phyloP scores from a whole-genome alignment of 306 rosid species.

The Carpinus viminea region DNA sequence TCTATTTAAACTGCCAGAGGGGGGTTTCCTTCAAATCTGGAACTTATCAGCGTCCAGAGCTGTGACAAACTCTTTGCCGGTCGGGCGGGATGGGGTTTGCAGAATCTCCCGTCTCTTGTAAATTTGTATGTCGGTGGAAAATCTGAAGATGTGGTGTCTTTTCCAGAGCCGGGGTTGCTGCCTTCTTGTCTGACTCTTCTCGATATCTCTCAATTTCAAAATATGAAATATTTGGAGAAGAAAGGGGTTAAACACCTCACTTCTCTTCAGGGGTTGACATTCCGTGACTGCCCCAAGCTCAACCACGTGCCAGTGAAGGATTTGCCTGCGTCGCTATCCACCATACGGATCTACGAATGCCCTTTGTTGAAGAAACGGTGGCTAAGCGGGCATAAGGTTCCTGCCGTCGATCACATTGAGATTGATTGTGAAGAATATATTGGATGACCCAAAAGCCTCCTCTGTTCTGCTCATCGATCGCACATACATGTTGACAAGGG shows the following conservation, averaged over 20 bases:
- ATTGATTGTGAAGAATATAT: neutral
- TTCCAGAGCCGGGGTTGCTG: neutral
- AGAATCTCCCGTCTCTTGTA: neutral
- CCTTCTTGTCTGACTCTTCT: neutral
- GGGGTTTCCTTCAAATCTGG: neutral
- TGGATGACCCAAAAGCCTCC: neutral
- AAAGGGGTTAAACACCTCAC: neutral
- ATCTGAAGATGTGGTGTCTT: neutral
- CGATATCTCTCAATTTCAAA: accelerated
- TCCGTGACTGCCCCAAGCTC: accelerated
- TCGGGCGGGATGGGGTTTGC: constrained; percentile 11
- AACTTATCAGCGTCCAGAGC: neutral
- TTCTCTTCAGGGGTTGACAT: neutral
- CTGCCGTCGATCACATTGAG: neutral
- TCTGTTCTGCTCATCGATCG: no score
- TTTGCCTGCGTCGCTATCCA: neutral
- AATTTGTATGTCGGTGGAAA: accelerated
- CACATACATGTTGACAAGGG: no score
- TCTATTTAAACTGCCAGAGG: neutral
- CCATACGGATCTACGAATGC: accelerated
- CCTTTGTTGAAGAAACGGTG: neutral
- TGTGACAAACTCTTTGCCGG: constrained; percentile 6
- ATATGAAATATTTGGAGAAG: neutral
- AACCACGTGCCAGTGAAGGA: constrained; percentile 17
- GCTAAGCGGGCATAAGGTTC: neutral